phyloP scores from a whole-genome alignment of 306 rosid species.

The Rubus idaeus region DNA sequence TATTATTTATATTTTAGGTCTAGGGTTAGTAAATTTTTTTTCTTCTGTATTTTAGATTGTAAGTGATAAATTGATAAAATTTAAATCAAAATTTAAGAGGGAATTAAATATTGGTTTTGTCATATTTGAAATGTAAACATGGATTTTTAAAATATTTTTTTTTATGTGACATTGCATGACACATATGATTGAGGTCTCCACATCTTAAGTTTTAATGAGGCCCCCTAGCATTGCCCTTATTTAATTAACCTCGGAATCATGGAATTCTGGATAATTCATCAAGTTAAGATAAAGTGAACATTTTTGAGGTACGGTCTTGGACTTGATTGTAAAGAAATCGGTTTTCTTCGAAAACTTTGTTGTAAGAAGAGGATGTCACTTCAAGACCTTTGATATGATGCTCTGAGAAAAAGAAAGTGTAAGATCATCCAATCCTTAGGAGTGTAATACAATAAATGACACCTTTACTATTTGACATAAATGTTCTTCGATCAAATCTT shows the following conservation, averaged over 20 bases:
- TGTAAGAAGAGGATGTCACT: slow-evolving; percentile 76
- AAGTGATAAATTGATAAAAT: too few species aligned
- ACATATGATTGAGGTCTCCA: too few species aligned
- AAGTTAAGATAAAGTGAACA: slow-evolving; percentile 22
- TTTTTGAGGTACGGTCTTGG: slow-evolving; percentile 96
- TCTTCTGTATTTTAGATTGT: too few species aligned
- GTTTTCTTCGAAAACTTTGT: slow-evolving; percentile 82
- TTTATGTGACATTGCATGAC: too few species aligned
- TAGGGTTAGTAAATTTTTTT: too few species aligned
- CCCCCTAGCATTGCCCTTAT: too few species aligned
- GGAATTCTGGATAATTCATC: background rate
- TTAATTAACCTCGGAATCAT: slow-evolving; percentile 3
- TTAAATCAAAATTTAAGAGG: too few species aligned
- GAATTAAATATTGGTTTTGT: too few species aligned
- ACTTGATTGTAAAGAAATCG: slow-evolving; percentile 88
- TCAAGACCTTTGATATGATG: slow-evolving; percentile 73
- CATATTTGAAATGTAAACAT: too few species aligned
- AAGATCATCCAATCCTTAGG: slow-evolving; percentile 20
- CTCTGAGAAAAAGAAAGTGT: slow-evolving; percentile 40
- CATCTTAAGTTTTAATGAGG: too few species aligned
- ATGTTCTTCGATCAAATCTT: slow-evolving; percentile 22
- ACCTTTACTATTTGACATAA: background rate
- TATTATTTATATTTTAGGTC: too few species aligned
- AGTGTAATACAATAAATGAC: slow-evolving; percentile 10
- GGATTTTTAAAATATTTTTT: too few species aligned